These are phyloP conservation scores for Henckelia pumila DNA, from an alignment of 257 asterid genomes.

Conservation along the genomic window DNA sequence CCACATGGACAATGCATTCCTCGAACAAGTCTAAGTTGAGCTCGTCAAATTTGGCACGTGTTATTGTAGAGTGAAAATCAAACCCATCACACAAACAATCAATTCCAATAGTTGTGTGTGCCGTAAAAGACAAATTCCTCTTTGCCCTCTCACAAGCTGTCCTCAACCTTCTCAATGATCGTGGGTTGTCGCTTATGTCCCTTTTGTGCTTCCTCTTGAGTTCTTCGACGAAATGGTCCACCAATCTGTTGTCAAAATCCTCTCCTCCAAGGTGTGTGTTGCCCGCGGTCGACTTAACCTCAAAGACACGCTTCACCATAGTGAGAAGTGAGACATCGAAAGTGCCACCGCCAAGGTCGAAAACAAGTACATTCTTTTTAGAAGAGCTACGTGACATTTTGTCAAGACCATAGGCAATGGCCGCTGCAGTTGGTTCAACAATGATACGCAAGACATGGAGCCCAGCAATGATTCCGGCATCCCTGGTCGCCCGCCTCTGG, in stretches of 20 bases:
- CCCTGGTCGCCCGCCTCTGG: constrained; percentile 31
- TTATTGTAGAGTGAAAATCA: too few relatives aligned
- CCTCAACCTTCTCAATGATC: neutral
- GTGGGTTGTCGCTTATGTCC: neutral
- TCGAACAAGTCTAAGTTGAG: too few relatives aligned
- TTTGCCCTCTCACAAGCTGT: too few relatives aligned
- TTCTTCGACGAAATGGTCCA: constrained; percentile 18
- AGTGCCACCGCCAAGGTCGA: neutral
- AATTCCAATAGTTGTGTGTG: too few relatives aligned
- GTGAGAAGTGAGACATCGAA: neutral
- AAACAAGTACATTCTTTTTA: neutral
- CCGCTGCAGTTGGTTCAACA: constrained; percentile 31
- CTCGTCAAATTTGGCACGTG: too few relatives aligned
- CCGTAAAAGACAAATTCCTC: too few relatives aligned
- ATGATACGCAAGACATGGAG: constrained; percentile 28
- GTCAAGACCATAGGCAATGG: constrained; percentile 33
- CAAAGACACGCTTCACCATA: constrained; percentile 3
- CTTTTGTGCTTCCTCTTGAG: constrained; percentile 21
- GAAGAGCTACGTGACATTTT: constrained; percentile 16
- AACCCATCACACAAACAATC: too few relatives aligned
- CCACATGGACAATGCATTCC: too few relatives aligned
- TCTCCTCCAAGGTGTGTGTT: constrained; percentile 32
- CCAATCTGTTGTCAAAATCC: constrained; percentile 32
- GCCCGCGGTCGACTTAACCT: constrained; percentile 29
- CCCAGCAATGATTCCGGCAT: constrained; percentile 28